Evolutionary conservation across 1,139 yeast species (phyloP).

Genomic region (Suhomyces yuchorum): DNA sequence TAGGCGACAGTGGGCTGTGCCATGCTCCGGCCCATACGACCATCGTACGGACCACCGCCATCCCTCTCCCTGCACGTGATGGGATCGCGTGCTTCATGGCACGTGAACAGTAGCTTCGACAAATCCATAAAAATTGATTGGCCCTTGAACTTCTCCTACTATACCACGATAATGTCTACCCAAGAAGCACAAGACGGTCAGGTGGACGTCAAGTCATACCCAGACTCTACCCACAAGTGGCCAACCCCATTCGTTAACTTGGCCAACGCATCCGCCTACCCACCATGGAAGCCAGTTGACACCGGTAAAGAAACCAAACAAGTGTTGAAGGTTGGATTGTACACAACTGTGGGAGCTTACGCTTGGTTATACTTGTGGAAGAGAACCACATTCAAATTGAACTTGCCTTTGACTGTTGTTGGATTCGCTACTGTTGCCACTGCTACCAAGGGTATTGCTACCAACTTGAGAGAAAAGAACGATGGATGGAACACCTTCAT

Average conservation of each 20-base stretch:
- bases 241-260: constrained; percentile 49
- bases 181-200: constrained; percentile 17
- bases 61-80: too few relatives aligned
- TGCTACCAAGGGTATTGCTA: constrained; percentile 41
- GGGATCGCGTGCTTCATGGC: too few relatives aligned
- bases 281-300: constrained; percentile 49
- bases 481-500: constrained; percentile 54
- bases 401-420: constrained; percentile 42
- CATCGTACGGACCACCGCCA: too few relatives aligned
- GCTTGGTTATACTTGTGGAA: constrained; percentile 53
- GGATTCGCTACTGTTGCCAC: constrained; percentile 49
- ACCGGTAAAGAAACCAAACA: constrained; percentile 45
- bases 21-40: too few relatives aligned
- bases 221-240: constrained; percentile 45
- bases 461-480: constrained; percentile 51
- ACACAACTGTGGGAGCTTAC: constrained; percentile 51
- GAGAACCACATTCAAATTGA: constrained; percentile 48
- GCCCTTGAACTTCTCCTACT: constrained; percentile 12
- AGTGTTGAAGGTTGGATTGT: constrained; percentile 45
- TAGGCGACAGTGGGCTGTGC: too few relatives aligned
- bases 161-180: constrained; percentile 19
- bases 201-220: constrained; percentile 22
- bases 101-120: constrained; percentile 9
- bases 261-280: constrained; percentile 44
- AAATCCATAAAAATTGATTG: constrained; percentile 24